phyloP scores from a whole-genome alignment of 352 stramenopile species.

The Phytophthora sp. region DNA sequence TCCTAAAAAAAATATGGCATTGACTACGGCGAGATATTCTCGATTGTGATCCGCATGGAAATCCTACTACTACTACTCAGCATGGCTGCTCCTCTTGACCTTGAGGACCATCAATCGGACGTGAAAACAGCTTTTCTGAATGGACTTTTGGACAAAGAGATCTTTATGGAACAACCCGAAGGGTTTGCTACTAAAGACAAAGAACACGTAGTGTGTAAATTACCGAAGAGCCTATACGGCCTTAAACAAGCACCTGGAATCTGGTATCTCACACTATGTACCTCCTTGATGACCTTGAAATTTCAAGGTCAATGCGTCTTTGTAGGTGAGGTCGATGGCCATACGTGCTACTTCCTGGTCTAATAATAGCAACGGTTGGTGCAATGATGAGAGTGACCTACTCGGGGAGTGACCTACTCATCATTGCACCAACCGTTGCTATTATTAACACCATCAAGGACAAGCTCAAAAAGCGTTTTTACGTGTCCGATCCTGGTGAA shows the following conservation, averaged over 20 bases:
- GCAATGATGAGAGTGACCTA: too few relatives aligned
- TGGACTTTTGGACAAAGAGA: neutral
- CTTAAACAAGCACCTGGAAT: constrained; percentile 1
- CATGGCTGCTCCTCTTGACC: neutral
- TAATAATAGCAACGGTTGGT: too few relatives aligned
- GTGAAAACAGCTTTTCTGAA: too few relatives aligned
- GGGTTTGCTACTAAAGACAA: neutral
- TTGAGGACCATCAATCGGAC: neutral
- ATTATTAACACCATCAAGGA: constrained; percentile 9
- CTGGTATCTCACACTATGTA: neutral
- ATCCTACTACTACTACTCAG: neutral
- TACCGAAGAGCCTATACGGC: neutral
- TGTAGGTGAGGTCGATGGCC: too few relatives aligned
- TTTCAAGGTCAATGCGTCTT: constrained; percentile 2
- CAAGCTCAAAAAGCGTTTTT: constrained; percentile 9
- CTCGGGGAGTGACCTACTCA: constrained; percentile 11
- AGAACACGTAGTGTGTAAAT: constrained; percentile 3
- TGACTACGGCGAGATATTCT: neutral
- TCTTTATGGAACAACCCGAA: neutral
- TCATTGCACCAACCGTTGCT: constrained; percentile 4
- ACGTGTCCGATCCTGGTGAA: constrained; percentile 12
- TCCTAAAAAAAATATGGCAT: constrained; percentile 7
- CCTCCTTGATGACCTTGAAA: neutral
- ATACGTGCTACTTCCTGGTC: too few relatives aligned
- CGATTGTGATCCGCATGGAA: neutral